phyloP scores from a whole-genome alignment of 2,329 filamentous ascomycete species.

The Aspergillus sp. region DNA sequence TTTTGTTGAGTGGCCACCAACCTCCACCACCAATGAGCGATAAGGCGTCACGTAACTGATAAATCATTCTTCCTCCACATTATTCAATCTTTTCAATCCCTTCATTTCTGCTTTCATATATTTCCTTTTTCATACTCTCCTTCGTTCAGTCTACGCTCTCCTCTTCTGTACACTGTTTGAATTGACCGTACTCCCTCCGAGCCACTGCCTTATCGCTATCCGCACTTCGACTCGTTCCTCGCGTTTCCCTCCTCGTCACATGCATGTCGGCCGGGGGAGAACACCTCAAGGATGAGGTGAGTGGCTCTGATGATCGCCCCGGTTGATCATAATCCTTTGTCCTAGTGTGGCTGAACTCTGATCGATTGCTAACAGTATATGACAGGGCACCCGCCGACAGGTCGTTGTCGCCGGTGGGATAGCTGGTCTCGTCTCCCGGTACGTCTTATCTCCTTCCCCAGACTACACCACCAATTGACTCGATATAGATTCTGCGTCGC shows the following conservation, averaged over 20 bases:
- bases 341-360: not conserved
- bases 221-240: not conserved
- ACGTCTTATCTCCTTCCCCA: conserved; percentile 19
- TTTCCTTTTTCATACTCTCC: not conserved
- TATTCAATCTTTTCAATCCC: not conserved
- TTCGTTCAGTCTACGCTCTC: not conserved
- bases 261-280: conserved; percentile 64
- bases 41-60: not conserved
- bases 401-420: conserved; percentile 64
- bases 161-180: not conserved
- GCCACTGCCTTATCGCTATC: not conserved
- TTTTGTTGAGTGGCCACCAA: not conserved
- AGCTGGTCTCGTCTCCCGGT: conserved; percentile 87
- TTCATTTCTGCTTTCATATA: not conserved
- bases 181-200: not conserved
- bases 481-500: conserved; percentile 77
- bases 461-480: not conserved
- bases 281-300: conserved; percentile 68
- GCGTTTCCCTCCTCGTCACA: conserved; percentile 26
- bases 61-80: not conserved
- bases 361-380: not conserved
- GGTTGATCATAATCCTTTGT: not conserved
- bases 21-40: not conserved
- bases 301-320: conserved; percentile 4
- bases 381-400: conserved; percentile 63